Evolutionary conservation across 805 yeast species (phyloP), one percentile per base, ranked within the genome.

Genomic region (Kluyveromyces siamensis): DNA sequence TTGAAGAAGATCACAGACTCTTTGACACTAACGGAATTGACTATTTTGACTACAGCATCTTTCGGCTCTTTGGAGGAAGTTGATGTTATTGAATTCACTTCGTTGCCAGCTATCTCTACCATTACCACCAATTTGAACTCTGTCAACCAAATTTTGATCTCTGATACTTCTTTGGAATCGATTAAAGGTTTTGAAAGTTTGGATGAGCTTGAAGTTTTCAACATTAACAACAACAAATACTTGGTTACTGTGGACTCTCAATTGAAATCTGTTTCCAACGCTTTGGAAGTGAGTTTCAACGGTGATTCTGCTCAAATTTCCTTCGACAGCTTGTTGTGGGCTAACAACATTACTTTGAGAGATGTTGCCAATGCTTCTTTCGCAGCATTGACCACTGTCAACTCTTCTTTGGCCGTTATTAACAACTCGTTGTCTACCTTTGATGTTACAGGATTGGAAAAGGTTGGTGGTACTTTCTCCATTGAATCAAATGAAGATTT

Each of bases 141-240:
- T 59, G 90, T 95, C 64, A 78, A 80, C 65, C 70, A 78, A 50
- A 76, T 91, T 58, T 66, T 73, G 66, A 77, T 86, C 61, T 78
- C 91, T 46, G 90, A 86, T 72, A 85, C 93, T 55, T 74, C 80
- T 58, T 75, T 86, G 65, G 75, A 75, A 62, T 71, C 83, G 45
- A 77, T 86, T 62, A 78, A 76, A 49, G 93, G 93, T 69, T 74
- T 84, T 62, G 52, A 67, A 35, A 67, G 68, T 56, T 71, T 76
- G 55, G 59, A 67, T 44, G 55, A 65, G 51, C 74, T 74, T 47
- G 72, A 71, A 52, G 78, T 76, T 46, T 83, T 83, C 73, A 75
- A 91, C 75, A 79, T 93, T 63, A 90, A 89, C 89, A 93, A 93
- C 84, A 93, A 93, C 81, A 73, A 69, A 57, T 78, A 83, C 67